Conservation (phyloP, 78 protist species). For the Dictyostelium discoideum region dicty_2.7 NC_007089.4:4263501-4264000, state of each 20-base stretch:
- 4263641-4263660: neutral
- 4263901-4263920: neutral
- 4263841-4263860: neutral
- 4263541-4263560: no score
- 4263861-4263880: neutral
- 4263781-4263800: neutral
- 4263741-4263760: neutral
- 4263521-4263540: no score
- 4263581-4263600: neutral
- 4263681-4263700: neutral
- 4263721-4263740: neutral
- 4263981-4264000: neutral
- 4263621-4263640: neutral
- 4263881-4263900: neutral
- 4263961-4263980: conserved; percentile 1
- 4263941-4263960: neutral
- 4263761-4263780: neutral
- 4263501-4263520: neutral
- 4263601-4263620: neutral
- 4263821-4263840: neutral
- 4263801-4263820: neutral
- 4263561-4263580: no score
- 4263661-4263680: neutral
- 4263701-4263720: no score
- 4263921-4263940: neutral